These are phyloP conservation scores for Cyclotella kingstonii DNA, from an alignment of 108 stramenopile species.

Conservation along the genomic window DNA sequence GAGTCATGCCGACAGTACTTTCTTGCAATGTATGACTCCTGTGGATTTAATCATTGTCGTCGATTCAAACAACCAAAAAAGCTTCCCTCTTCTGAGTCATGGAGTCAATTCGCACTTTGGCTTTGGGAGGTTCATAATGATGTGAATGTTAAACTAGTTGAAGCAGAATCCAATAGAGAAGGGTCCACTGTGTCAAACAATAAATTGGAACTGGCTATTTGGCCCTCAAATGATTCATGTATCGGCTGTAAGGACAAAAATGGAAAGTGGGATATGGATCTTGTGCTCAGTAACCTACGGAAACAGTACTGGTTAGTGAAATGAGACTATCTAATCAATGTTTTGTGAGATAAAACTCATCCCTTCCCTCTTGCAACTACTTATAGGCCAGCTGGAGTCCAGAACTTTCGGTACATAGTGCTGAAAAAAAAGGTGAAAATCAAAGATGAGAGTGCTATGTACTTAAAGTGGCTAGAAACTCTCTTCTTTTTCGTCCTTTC, in stretches of 20 bases:
- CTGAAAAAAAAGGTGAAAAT: slow-evolving; percentile 39
- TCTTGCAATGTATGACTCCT: slow-evolving; percentile 58
- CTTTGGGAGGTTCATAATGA: slow-evolving; percentile 79
- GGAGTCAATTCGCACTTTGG: slow-evolving; percentile 73
- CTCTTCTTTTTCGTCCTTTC: slow-evolving; percentile 12
- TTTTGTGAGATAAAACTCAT: background rate
- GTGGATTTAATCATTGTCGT: slow-evolving; percentile 65
- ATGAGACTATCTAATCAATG: background rate
- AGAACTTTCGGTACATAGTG: slow-evolving; percentile 53
- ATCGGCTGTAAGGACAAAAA: slow-evolving; percentile 45
- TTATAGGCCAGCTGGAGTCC: slow-evolving; percentile 45
- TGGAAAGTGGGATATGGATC: slow-evolving; percentile 50
- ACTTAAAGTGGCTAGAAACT: slow-evolving; percentile 15
- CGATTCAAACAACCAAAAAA: slow-evolving; percentile 49
- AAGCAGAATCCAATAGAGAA: slow-evolving; percentile 38
- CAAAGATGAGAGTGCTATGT: slow-evolving; percentile 8
- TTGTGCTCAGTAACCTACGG: slow-evolving; percentile 37
- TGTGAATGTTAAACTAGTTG: slow-evolving; percentile 64
- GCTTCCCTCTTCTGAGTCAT: slow-evolving; percentile 42
- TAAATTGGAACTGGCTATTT: slow-evolving; percentile 34
- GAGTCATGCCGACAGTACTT: slow-evolving; percentile 74
- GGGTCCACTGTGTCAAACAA: slow-evolving; percentile 2
- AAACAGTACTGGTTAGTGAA: slow-evolving; percentile 44
- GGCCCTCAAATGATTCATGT: slow-evolving; percentile 51
- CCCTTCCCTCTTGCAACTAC: background rate